Evolutionary conservation across 768 basidiomycete genomes (phyloP).

Genomic region (Suillus paluster): DNA sequence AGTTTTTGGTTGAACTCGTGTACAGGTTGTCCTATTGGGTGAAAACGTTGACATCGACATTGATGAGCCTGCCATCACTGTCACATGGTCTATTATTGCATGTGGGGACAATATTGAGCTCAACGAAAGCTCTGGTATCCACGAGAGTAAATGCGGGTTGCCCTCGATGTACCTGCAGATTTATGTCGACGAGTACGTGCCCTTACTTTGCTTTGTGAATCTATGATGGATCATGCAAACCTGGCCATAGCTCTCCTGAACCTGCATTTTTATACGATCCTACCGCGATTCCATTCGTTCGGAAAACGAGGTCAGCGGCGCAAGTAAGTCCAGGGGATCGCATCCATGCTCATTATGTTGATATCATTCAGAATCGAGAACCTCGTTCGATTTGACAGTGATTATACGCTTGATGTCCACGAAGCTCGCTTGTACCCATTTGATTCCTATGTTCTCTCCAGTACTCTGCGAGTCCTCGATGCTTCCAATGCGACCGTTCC

Average conservation of each 20-base stretch:
- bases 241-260: slow-evolving; percentile 36
- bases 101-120: slow-evolving; percentile 53
- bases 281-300: slow-evolving; percentile 45
- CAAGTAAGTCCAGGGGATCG: slow-evolving; percentile 38
- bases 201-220: neutral
- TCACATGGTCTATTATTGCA: slow-evolving; percentile 59
- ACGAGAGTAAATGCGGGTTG: slow-evolving; percentile 54
- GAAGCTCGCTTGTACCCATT: slow-evolving; percentile 60
- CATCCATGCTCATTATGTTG: too few species aligned
- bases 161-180: slow-evolving; percentile 46
- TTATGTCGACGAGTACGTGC: slow-evolving; percentile 53
- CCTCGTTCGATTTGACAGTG: slow-evolving; percentile 59
- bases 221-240: neutral
- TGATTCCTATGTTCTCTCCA: slow-evolving; percentile 55
- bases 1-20: neutral
- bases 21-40: slow-evolving; percentile 58
- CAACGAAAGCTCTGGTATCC: slow-evolving; percentile 48
- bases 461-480: slow-evolving; percentile 47
- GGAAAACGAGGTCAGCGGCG: slow-evolving; percentile 45
- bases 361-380: slow-evolving; percentile 51
- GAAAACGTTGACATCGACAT: slow-evolving; percentile 63
- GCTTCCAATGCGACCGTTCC: slow-evolving; percentile 42
- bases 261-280: slow-evolving; percentile 52
- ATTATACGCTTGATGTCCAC: slow-evolving; percentile 59
- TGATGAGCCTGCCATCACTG: slow-evolving; percentile 58